These are phyloP conservation scores for Thelonectria blattea DNA, from an alignment of 2,329 filamentous ascomycete species.

Conservation along the genomic window DNA sequence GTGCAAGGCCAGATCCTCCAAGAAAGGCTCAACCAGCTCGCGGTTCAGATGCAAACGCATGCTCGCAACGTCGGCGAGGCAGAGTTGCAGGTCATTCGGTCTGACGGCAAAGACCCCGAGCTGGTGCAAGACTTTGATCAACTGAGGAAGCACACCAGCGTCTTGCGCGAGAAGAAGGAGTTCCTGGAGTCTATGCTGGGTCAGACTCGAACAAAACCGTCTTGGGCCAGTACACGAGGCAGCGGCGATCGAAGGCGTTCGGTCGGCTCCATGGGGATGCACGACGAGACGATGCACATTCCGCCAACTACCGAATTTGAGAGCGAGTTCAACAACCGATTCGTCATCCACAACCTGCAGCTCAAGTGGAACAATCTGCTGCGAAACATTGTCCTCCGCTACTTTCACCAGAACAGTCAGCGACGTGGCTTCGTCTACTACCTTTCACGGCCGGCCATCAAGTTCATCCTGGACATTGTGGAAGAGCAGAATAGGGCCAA, in stretches of 20 bases:
- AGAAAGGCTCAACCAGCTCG: constrained; percentile 78
- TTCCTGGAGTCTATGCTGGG: constrained; percentile 65
- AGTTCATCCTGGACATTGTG: constrained; percentile 97
- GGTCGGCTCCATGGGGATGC: constrained; percentile 54
- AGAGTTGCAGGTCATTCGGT: constrained; percentile 68
- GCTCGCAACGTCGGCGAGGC: constrained; percentile 75
- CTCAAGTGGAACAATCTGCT: constrained; percentile 98
- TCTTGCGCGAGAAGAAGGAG: constrained; percentile 62
- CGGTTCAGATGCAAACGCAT: constrained; percentile 78
- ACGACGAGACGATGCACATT: constrained; percentile 67
- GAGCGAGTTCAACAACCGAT: constrained; percentile 96
- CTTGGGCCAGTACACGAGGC: constrained; percentile 38
- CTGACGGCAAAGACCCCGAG: constrained; percentile 55
- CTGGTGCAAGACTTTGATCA: constrained; percentile 66
- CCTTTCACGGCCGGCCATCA: constrained; percentile 91
- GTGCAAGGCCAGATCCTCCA: constrained; percentile 89
- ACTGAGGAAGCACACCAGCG: constrained; percentile 59
- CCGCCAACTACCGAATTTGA: constrained; percentile 80
- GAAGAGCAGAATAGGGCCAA: constrained; percentile 88
- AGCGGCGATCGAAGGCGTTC: constrained; percentile 41
- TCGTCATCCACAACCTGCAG: constrained; percentile 97
- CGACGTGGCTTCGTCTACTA: constrained; percentile 97
- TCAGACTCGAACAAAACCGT: constrained; percentile 52
- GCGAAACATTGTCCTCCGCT: constrained; percentile 94
- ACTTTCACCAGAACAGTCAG: constrained; percentile 97